A percentile compares a stretch with the other conserved stretches of the same genome.
Conservation (phyloP, 257 asterid species). For the Agastache rugosa region DNA sequence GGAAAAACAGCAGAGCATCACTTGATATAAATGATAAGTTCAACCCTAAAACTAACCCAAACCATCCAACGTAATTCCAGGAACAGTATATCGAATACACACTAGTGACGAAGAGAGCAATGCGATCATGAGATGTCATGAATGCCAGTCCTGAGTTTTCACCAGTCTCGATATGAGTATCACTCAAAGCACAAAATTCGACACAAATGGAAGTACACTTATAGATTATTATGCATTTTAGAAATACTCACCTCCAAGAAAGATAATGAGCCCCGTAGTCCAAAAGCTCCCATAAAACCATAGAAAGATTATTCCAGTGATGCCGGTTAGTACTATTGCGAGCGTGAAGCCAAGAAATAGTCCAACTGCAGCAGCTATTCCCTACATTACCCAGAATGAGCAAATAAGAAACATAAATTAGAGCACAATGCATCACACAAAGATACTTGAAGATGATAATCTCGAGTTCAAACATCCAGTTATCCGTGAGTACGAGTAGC, state of each 20-base stretch:
- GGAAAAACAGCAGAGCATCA: constrained; percentile 71
- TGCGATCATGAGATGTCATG: constrained; percentile 60
- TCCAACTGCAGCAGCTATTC: constrained; percentile 59
- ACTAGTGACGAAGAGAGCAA: constrained; percentile 70
- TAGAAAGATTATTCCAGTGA: constrained; percentile 54
- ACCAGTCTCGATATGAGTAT: constrained; percentile 34
- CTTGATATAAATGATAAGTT: constrained; percentile 88
- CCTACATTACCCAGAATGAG: constrained; percentile 55
- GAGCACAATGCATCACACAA: background rate
- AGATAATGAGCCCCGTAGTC: constrained; percentile 64
- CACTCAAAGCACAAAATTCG: constrained; percentile 21
- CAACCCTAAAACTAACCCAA: constrained; percentile 71
- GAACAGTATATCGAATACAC: constrained; percentile 78
- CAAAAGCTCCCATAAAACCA: constrained; percentile 96
- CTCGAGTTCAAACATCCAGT: background rate
- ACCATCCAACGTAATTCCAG: constrained; percentile 83
- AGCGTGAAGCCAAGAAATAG: constrained; percentile 68
- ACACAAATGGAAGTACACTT: constrained; percentile 2
- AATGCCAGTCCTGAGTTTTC: constrained; percentile 71
- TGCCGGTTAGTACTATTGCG: constrained; percentile 53
- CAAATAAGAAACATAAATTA: constrained; percentile 23
- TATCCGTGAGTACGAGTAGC: constrained; percentile 1
- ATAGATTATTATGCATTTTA: constrained; percentile 21
- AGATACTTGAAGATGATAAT: background rate
- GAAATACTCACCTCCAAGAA: constrained; percentile 71